A percentile compares a stretch with the other conserved stretches of the same genome.
These are phyloP conservation scores for Tylopilus sp. DNA, from an alignment of 768 basidiomycete species.

Conservation along the genomic window DNA sequence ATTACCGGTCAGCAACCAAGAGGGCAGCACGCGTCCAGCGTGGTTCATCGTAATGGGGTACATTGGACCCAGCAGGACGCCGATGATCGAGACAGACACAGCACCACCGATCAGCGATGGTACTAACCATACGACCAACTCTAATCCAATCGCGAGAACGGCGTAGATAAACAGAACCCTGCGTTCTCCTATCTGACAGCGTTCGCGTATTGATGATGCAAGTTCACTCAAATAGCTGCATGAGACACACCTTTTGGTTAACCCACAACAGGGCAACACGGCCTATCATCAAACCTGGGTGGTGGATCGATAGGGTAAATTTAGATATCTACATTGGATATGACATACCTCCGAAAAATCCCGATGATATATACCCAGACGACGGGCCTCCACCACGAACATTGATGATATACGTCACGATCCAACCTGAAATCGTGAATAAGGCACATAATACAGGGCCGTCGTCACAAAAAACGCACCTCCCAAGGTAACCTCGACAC, in stretches of 20 bases:
- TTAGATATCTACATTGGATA: background rate
- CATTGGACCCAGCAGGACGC: constrained; percentile 50
- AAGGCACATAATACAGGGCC: background rate
- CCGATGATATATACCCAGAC: constrained; percentile 50
- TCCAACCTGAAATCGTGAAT: constrained; percentile 50
- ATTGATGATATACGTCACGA: constrained; percentile 55
- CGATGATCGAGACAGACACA: constrained; percentile 53
- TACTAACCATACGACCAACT: constrained; percentile 57
- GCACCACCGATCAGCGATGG: constrained; percentile 52
- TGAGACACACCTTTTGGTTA: constrained; percentile 43
- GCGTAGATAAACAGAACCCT: constrained; percentile 52
- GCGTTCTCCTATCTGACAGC: constrained; percentile 48
- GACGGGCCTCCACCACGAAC: constrained; percentile 43
- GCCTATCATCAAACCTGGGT: constrained; percentile 53
- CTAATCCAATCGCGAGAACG: constrained; percentile 49
- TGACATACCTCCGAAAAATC: constrained; percentile 50
- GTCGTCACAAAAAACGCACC: constrained; percentile 25
- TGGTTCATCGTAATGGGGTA: constrained; percentile 66
- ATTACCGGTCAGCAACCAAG: constrained; percentile 56
- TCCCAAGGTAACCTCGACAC: constrained; percentile 55
- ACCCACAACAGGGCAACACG: constrained; percentile 54
- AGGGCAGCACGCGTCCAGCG: constrained; percentile 62
- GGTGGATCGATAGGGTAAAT: background rate
- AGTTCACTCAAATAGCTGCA: background rate
- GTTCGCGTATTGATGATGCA: background rate